Base-by-base conservation (phyloP, 2,329 filamentous ascomycete species). In the Fusarium sp. region DNA sequence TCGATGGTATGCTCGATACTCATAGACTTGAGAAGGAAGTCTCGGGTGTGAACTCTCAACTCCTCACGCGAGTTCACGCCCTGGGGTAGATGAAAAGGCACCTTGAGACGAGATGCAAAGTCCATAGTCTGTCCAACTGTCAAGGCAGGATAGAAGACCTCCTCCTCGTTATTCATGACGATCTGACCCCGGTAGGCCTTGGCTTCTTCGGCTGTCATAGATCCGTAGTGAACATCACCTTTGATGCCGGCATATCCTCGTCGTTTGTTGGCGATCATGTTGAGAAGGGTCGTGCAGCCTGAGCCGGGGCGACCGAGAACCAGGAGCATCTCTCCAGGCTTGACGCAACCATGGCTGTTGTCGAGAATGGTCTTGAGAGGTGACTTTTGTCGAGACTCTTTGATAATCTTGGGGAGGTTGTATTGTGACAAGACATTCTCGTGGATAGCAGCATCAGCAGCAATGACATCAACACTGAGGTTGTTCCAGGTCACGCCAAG, bases 91-190 rank as follows among this genome's bases (percentile, higher is more conserved):
- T 81, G 69, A 56, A 79, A 81, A 0, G 86, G 85, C 2, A 88
- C 76, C 74, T 89, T 90, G 59, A 89, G 79, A 2, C 82, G 80
- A 0, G 87, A 87, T 0, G 91, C 91, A 76, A 94, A 94, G 42
- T 87, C 83, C 35, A 94, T 82, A 0, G 91, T 94, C 70, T 92
- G 85, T 6, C 87, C 85, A 3, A 94, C 91, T 1, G 89, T 91
- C 9, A 94, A 79, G 1, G 89, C 86, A 0, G 91, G 88, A 63
- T 91, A 93, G 71, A 83, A 82, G 4, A 83, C 55, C 62, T 84
- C 89, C 73, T 93, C 91, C 4, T 91, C 89, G 20, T 89, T 92
- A 77, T 93, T 93, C 62, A 92, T 84, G 37, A 91, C 83, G 47
- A 90, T 87, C 67, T 90, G 85, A 3, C 85, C 84, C 3, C 82